Evolutionary conservation across 176 grass and related monocot species (phyloP).

Genomic region (Cenchrus americanus): DNA sequence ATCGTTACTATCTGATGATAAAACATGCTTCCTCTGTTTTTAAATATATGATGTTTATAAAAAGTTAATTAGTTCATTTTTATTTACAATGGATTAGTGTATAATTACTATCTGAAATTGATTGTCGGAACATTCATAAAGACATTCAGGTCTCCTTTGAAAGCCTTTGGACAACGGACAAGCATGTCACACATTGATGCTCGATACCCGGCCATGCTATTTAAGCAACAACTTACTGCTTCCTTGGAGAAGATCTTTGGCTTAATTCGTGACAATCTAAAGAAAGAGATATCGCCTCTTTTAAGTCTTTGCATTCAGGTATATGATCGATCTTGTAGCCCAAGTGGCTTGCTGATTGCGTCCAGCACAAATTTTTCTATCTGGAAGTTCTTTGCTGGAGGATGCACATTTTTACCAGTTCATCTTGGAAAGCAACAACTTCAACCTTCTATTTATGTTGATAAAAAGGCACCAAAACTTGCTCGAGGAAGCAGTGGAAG

Average conservation of each 20-base stretch:
- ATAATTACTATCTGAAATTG: slow-evolving; percentile 3
- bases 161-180: slow-evolving; percentile 54
- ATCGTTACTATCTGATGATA: slow-evolving; percentile 8
- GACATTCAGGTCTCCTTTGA: slow-evolving; percentile 53
- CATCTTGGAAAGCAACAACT: slow-evolving; percentile 27
- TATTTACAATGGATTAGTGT: neutral
- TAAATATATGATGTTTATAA: neutral
- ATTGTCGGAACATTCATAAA: slow-evolving; percentile 43
- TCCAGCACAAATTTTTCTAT: slow-evolving; percentile 11
- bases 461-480: slow-evolving; percentile 87
- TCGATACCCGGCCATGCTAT: slow-evolving; percentile 84
- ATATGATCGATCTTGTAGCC: slow-evolving; percentile 1
- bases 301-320: slow-evolving; percentile 86
- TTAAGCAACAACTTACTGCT: slow-evolving; percentile 90
- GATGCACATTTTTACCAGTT: slow-evolving; percentile 25
- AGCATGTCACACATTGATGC: slow-evolving; percentile 62
- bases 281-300: slow-evolving; percentile 90
- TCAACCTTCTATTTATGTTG: slow-evolving; percentile 31
- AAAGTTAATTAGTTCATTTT: neutral
- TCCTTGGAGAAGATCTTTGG: slow-evolving; percentile 88
- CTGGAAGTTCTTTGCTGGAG: neutral
- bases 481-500: slow-evolving; percentile 61
- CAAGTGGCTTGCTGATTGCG: slow-evolving; percentile 16
- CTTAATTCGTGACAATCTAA: slow-evolving; percentile 85
- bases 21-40: neutral